Conservation (phyloP, 139 green algal species). For the Ettlia oleoabundans region DNA sequence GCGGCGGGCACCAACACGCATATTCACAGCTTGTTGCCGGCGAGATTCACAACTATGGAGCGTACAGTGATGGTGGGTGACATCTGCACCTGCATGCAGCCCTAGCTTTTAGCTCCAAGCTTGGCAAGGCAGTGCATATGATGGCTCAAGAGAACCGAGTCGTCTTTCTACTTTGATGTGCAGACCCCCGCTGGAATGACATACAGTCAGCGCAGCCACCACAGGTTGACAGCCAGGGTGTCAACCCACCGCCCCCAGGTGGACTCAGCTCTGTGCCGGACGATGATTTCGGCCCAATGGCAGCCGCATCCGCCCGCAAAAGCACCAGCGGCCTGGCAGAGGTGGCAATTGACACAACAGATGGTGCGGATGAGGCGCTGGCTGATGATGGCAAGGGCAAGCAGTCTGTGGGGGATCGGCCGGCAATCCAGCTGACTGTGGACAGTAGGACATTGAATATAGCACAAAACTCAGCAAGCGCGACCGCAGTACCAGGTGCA, state of each 20-base stretch:
- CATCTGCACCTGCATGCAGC: not conserved
- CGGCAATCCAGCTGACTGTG: conserved; percentile 9
- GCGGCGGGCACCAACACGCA: conserved; percentile 4
- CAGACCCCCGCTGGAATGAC: not conserved
- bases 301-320: not conserved
- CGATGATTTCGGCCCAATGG: conserved; percentile 24
- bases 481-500: too few species aligned
- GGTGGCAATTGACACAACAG: conserved; percentile 2
- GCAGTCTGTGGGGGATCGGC: not conserved
- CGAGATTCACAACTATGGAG: not conserved
- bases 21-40: not conserved
- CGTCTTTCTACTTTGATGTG: not conserved
- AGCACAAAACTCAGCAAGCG: not conserved
- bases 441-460: not conserved
- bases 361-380: not conserved
- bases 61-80: conserved; percentile 25
- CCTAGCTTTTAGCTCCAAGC: too few species aligned
- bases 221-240: not conserved
- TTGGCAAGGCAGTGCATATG: not conserved
- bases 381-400: not conserved
- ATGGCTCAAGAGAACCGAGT: too few species aligned
- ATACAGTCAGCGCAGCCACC: not conserved
- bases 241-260: not conserved
- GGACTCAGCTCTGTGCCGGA: not conserved
- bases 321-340: conserved; percentile 13